phyloP scores from a whole-genome alignment of 1,284 basidiomycete genomes.

The Ceratobasidium sp. region DNA sequence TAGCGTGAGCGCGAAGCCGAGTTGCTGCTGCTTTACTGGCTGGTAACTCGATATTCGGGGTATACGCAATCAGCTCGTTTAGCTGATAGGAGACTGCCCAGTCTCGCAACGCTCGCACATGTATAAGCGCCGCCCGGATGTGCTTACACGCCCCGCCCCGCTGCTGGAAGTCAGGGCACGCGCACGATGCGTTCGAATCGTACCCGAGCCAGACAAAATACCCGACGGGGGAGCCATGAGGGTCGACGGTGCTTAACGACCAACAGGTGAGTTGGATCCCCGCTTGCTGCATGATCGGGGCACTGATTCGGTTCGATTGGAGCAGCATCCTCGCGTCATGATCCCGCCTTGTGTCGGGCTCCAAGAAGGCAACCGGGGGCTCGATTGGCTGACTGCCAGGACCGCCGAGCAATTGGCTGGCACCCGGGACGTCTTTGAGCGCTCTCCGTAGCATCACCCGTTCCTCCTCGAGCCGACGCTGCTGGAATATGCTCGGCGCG shows the following conservation, averaged over 20 bases:
- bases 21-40: neutral
- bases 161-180: conserved; percentile 45
- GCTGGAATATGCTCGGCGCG: conserved; percentile 44
- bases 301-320: neutral
- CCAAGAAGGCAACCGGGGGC: neutral
- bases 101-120: neutral
- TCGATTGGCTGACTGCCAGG: neutral
- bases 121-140: conserved; percentile 43
- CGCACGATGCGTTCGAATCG: conserved; percentile 41
- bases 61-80: neutral
- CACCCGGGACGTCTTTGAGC: neutral
- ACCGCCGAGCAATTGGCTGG: neutral
- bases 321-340: neutral
- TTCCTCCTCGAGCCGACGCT: conserved; percentile 20
- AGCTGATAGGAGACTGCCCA: neutral
- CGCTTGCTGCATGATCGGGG: neutral
- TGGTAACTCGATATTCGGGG: neutral
- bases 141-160: conserved; percentile 49
- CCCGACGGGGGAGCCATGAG: neutral
- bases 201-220: conserved; percentile 38
- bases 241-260: neutral
- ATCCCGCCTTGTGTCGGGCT: neutral
- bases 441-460: neutral
- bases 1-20: neutral
- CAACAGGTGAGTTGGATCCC: neutral